Evolutionary conservation across 768 basidiomycete species (phyloP), one percentile per base, ranked within the genome.

Genomic region (Coprinellus aureogranulatus): DNA sequence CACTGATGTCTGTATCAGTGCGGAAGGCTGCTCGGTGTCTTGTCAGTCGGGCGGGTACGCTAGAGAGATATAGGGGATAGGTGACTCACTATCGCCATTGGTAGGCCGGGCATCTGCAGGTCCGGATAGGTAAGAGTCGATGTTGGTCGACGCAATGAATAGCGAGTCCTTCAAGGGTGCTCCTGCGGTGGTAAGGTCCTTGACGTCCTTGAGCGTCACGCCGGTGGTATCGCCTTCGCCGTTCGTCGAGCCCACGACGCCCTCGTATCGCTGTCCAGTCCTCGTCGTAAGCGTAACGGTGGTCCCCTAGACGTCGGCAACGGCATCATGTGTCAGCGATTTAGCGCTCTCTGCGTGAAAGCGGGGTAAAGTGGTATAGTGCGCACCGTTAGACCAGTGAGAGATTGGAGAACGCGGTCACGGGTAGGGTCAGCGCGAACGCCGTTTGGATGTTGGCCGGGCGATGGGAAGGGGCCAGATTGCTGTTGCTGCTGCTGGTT

Each of bases 1-100:
- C 77, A 65, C 80, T 82, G 64, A 94, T 93, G 62, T 93, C 91
- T 9, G 83, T 76, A 67, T 93, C 91, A 25, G 90, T 94, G 62
- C 89, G 82, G 77, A 93, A 93, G 16, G 85, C 90, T 91, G 70
- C 31, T n/a, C n/a, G n/a, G n/a, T n/a, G n/a, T n/a, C n/a, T n/a
- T n/a, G n/a, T n/a, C n/a, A n/a, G n/a, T n/a, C n/a, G n/a, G n/a
- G n/a, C n/a, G n/a, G n/a, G n/a, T n/a, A n/a, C n/a, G n/a, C n/a
- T n/a, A n/a, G n/a, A n/a, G n/a, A n/a, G n/a, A n/a, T n/a, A n/a
- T n/a, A n/a, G n/a, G n/a, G n/a, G n/a, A n/a, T n/a, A n/a, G n/a
- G n/a, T n/a, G 53, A 60, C 37, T 41, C 55, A 91, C 89, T 78
- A 70, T 89, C 87, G 67, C 87, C 87, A 59, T 88, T 88, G 59